Evolutionary conservation across 176 grass and related monocot species (phyloP).

Genomic region (Lolium multiflorum): DNA sequence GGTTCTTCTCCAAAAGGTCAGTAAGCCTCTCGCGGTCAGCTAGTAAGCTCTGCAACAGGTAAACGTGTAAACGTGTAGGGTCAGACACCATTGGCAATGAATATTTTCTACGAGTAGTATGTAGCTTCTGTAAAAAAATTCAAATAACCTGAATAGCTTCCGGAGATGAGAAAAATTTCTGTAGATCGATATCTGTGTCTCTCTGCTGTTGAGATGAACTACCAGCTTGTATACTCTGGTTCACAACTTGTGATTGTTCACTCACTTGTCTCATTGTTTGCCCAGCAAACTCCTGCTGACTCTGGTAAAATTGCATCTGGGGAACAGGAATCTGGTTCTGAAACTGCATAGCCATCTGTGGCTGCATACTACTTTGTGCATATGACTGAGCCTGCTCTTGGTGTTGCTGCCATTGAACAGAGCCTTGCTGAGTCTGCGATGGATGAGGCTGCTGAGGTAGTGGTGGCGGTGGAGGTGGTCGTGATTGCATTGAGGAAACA

Average conservation of each 20-base stretch:
- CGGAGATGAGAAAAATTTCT: slow-evolving; percentile 82
- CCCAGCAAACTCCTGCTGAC: slow-evolving; percentile 64
- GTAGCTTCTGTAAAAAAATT: slow-evolving; percentile 8
- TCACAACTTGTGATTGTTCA: slow-evolving; percentile 56
- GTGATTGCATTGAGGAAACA: slow-evolving; percentile 56
- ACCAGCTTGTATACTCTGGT: slow-evolving; percentile 60
- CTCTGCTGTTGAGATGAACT: slow-evolving; percentile 56
- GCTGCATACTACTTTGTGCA: slow-evolving; percentile 52
- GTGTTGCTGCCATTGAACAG: slow-evolving; percentile 50
- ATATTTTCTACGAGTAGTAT: not conserved
- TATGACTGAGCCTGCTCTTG: slow-evolving; percentile 60
- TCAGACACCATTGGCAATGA: slow-evolving; percentile 25
- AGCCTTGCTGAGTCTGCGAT: slow-evolving; percentile 66
- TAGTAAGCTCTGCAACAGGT: slow-evolving; percentile 64
- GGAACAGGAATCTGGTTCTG: slow-evolving; percentile 73
- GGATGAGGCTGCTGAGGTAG: slow-evolving; percentile 86
- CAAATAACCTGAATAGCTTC: slow-evolving; percentile 91
- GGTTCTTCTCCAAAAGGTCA: slow-evolving; percentile 85
- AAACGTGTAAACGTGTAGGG: not conserved
- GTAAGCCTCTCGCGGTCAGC: slow-evolving; percentile 92
- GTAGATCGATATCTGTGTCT: slow-evolving; percentile 66
- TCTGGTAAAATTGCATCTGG: slow-evolving; percentile 67
- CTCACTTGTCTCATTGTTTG: slow-evolving; percentile 48
- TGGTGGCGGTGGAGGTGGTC: slow-evolving; percentile 73
- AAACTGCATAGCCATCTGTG: slow-evolving; percentile 80